Percentiles rank a stretch among this genome's conserved stretches.
These are phyloP conservation scores for Candida fluviatilis DNA, from an alignment of 805 yeast genomes.

Conservation along the genomic window DNA sequence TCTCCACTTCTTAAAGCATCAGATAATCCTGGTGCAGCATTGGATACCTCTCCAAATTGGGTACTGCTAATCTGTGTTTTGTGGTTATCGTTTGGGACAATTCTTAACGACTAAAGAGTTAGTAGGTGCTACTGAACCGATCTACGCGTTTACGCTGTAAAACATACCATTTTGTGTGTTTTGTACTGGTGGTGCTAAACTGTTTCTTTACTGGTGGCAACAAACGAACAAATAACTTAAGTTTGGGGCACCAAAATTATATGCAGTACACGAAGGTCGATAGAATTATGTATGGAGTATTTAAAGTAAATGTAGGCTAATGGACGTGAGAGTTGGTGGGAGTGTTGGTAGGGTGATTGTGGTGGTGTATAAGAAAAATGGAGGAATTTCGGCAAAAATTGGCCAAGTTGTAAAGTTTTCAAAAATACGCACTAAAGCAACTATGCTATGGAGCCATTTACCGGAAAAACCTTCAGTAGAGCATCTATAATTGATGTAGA, in stretches of 20 bases:
- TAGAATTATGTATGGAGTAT: background rate
- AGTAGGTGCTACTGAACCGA: slow-evolving; percentile 1
- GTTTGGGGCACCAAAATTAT: too few species aligned
- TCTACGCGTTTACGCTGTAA: background rate
- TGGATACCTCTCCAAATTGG: slow-evolving; percentile 51
- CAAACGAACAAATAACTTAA: background rate
- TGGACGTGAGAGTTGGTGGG: too few species aligned
- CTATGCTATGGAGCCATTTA: too few species aligned
- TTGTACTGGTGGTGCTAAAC: too few species aligned
- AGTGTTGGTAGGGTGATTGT: too few species aligned
- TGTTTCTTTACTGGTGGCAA: background rate
- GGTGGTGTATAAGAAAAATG: too few species aligned
- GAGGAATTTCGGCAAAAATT: too few species aligned
- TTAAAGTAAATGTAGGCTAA: too few species aligned
- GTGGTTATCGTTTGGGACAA: slow-evolving; percentile 51
- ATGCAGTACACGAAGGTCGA: background rate
- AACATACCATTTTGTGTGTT: slow-evolving; percentile 1
- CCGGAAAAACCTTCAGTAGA: too few species aligned
- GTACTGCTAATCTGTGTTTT: slow-evolving; percentile 47
- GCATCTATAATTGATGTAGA: too few species aligned
- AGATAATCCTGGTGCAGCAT: slow-evolving; percentile 65
- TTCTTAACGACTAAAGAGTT: slow-evolving; percentile 39
- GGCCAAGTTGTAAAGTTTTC: too few species aligned
- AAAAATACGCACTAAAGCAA: too few species aligned
- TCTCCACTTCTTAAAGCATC: slow-evolving; percentile 63